Evolutionary conservation across 768 basidiomycete species (phyloP), one percentile per base, ranked within the genome.

Genomic region (Mycena floridula): DNA sequence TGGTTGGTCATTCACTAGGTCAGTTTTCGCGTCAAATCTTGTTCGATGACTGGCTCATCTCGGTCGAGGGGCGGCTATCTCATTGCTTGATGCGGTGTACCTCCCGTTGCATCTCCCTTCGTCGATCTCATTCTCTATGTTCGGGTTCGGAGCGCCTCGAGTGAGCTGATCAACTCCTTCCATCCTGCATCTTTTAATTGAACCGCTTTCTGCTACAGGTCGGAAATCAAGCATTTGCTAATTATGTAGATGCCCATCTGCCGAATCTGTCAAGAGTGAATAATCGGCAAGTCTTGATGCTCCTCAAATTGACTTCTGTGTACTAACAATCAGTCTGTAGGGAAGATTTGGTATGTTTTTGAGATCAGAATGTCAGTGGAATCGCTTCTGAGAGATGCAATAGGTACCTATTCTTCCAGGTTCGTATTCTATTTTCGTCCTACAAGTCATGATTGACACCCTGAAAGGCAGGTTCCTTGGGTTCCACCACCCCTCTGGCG

Each of bases 201-300:
- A 46, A 11, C 59, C 63, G 63, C 68, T 16, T 68, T 2, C 22
- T 40, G 7, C 26, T 69, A 36, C 44, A 72, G 64, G 66, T 70
- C 48, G 77, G 79, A 0, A 77, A 80, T 59, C 69, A 74, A 54
- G 77, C 66, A 2, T 84, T 82, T 47, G 80, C 79, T 1, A 51
- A 79, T 51, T 74, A 73, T 51, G 70, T 81, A 40, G 76, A 81
- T 49, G 58, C 67, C 9, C 59, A 74, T 36, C 37, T 64, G 28
- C 48, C 62, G 11, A 49, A 61, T 28, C 51, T 80, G 37, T 74
- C 69, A 3, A 80, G 74, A 47, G 69, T 83, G 56, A 81, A 74
- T 56, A 81, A 83, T 59, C 62, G 59, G 68, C 62, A 45, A 44
- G 62, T 45, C 36, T 11, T 22, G n/a, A n/a, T 28, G 61, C 36